phyloP scores from a whole-genome alignment of 805 yeast genomes.

The Diddensiella santjacobensis region DNA sequence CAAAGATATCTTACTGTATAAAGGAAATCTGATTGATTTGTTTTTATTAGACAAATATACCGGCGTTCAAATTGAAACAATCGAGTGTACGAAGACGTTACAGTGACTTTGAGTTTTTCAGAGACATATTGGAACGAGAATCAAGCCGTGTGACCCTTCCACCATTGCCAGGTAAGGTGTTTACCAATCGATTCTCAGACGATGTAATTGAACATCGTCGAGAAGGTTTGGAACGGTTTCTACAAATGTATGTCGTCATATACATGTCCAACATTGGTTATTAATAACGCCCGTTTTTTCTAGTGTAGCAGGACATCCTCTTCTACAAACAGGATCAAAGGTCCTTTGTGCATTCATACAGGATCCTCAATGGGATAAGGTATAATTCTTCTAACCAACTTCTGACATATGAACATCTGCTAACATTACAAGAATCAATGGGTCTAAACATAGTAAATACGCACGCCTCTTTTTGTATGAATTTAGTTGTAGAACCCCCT shows the following conservation, averaged over 20 bases:
- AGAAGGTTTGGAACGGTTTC: slow-evolving; percentile 76
- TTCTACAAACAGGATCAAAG: slow-evolving; percentile 81
- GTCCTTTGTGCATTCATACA: slow-evolving; percentile 80
- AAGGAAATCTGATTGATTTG: neutral
- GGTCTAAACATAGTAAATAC: too few relatives aligned
- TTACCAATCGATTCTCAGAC: slow-evolving; percentile 72
- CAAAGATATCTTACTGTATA: neutral
- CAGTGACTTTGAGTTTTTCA: slow-evolving; percentile 82
- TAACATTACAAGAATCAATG: slow-evolving; percentile 18
- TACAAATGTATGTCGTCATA: slow-evolving; percentile 39
- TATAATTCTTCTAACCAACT: slow-evolving; percentile 5
- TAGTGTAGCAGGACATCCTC: slow-evolving; percentile 87
- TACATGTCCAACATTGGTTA: too few relatives aligned
- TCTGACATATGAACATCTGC: neutral
- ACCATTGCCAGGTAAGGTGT: slow-evolving; percentile 83
- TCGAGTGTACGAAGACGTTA: slow-evolving; percentile 80
- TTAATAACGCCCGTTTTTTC: too few relatives aligned
- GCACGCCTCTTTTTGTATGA: too few relatives aligned
- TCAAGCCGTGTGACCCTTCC: slow-evolving; percentile 80
- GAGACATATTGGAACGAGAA: slow-evolving; percentile 70
- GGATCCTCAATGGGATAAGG: slow-evolving; percentile 72
- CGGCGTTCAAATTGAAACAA: slow-evolving; percentile 64
- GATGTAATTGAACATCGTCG: slow-evolving; percentile 80
- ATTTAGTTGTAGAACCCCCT: too few relatives aligned
- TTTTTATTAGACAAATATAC: slow-evolving; percentile 64